Evolutionary conservation across 805 yeast genomes (phyloP), one percentile per base, ranked within the genome.

Genomic region (Schwanniomyces pseudopolymorphus): DNA sequence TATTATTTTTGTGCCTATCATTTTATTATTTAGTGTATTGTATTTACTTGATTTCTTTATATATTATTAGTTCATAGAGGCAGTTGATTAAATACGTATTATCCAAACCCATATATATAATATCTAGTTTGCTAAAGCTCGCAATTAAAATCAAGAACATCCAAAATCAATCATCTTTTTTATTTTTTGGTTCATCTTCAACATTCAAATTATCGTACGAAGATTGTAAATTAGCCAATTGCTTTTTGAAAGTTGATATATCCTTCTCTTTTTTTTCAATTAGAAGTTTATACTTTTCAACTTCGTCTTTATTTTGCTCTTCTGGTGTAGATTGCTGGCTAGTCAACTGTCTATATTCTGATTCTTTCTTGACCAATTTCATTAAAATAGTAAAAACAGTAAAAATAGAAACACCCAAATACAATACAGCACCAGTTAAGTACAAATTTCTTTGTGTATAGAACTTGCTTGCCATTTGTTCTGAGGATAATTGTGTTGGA

Each of bases 361-460:
- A 46, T 45, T 71, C 72, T 70, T 67, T 79, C 63, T 55, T 68
- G 35, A 80, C 79, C 61, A 83, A 65, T 60, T 80, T 78, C 49
- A 69, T 70, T 40, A 82, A 70, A 44, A 83, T 73, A 33, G 75
- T 72, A 52, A 77, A 66, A 40, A 81, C 79, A 0, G 84, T 80
- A 31, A 72, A 74, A 46, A 81, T 81, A 8, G 84, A 79, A 40
- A 82, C 52, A 47, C 67, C 70, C 55, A 80, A 72, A 61, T 79
- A 83, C 48, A 83, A 61, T 4, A 81, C 83, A 7, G 84, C 84
- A 7, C 87, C 88, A 13, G 82, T 75, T 45, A 83, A 72, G 59
- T 83, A 83, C 36, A 80, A 68, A 53, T 83, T 83, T 58, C 88
- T 71, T 60, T 83, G 87, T 33, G 83, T 74, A 54, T 81, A 83